These are phyloP conservation scores for Sistotremastrum suecicum DNA, from an alignment of 768 basidiomycete species.

Conservation along the genomic window DNA sequence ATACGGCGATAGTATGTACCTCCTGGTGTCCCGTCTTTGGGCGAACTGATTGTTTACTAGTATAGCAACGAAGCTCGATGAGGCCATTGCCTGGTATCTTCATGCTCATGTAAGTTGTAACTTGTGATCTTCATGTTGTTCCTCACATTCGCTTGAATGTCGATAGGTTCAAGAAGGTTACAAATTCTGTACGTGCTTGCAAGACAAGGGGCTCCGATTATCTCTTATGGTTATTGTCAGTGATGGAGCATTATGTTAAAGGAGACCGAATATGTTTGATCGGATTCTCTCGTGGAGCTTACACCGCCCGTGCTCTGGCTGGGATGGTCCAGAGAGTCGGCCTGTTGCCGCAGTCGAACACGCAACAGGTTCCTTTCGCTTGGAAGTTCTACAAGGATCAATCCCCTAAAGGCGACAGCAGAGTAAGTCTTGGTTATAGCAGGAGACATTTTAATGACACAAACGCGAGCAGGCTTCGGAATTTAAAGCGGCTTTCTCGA, in stretches of 20 bases:
- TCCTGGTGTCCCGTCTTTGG: background rate
- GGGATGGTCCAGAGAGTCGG: slow-evolving; percentile 44
- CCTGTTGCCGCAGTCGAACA: slow-evolving; percentile 16
- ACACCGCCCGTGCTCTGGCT: slow-evolving; percentile 35
- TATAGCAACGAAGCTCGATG: slow-evolving; percentile 28
- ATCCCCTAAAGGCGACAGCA: slow-evolving; percentile 13
- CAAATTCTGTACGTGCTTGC: background rate
- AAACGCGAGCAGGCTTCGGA: slow-evolving; percentile 6
- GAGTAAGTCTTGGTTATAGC: background rate
- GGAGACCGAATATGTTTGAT: slow-evolving; percentile 52
- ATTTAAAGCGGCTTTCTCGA: slow-evolving; percentile 41
- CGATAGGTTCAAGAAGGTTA: background rate
- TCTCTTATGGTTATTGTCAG: slow-evolving; percentile 18
- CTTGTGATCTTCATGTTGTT: slow-evolving; percentile 10
- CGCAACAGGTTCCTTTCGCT: slow-evolving; percentile 40
- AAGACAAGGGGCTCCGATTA: no score
- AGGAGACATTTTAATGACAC: background rate
- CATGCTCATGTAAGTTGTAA: slow-evolving; percentile 1
- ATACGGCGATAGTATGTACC: background rate
- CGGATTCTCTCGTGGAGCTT: slow-evolving; percentile 52
- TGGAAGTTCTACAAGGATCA: slow-evolving; percentile 38
- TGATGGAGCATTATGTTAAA: slow-evolving; percentile 39
- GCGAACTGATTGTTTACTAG: slow-evolving; percentile 7
- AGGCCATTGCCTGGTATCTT: slow-evolving; percentile 7
- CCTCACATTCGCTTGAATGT: slow-evolving; percentile 5